These are phyloP conservation scores for Hordeum pubiflorum DNA, from an alignment of 202 grass and related monocot genomes.

Conservation along the genomic window DNA sequence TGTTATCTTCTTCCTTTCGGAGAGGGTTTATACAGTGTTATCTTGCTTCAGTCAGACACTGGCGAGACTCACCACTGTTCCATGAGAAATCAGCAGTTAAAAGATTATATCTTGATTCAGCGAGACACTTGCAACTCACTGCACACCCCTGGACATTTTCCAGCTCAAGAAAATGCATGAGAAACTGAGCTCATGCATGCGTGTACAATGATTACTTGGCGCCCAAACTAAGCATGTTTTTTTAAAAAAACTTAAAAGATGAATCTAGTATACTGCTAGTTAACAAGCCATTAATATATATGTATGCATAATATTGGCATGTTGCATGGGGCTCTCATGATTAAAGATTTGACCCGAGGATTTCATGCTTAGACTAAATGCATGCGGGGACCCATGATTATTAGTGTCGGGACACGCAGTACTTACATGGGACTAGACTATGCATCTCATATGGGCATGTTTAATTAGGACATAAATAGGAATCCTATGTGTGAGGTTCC, in stretches of 20 bases:
- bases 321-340: conserved; percentile 26
- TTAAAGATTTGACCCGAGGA: background rate
- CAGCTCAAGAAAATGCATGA: background rate
- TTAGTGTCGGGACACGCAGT: conserved; percentile 20
- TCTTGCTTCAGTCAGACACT: background rate
- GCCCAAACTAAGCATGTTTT: background rate
- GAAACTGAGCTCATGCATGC: background rate
- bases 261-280: background rate
- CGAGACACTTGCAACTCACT: background rate
- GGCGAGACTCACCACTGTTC: background rate
- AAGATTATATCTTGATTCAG: background rate
- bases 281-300: background rate
- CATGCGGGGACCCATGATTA: conserved; percentile 30
- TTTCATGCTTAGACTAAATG: background rate
- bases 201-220: background rate
- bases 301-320: background rate
- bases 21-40: background rate
- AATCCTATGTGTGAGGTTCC: background rate
- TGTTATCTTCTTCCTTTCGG: background rate
- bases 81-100: background rate
- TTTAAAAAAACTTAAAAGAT: background rate
- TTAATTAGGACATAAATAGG: background rate
- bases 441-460: background rate
- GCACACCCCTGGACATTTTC: background rate
- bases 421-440: background rate